Evolutionary conservation across 768 basidiomycete genomes (phyloP), one percentile per base, ranked within the genome.

Genomic region (Boletus reticuloceps): DNA sequence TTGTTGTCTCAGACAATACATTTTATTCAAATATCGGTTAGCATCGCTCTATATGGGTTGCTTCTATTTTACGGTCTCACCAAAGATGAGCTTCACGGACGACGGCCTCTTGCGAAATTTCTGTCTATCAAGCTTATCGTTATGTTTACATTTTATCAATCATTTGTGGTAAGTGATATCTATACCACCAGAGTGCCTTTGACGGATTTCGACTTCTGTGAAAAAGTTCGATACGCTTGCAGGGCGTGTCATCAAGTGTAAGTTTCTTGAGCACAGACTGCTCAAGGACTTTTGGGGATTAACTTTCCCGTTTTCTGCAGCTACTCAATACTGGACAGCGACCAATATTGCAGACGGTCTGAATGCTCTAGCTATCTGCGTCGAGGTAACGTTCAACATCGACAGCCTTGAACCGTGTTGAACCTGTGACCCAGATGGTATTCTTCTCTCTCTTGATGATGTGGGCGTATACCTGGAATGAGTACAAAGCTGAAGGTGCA

Each of bases 121-220:
- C 66, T 95, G 57, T 75, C 83, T 4, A 94, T 96, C 75, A 95
- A 95, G 70, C 73, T 90, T 31, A 88, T 92, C 46, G 88, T 93
- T 42, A 85, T 93, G 82, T 84, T 89, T 68, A 93, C 91, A 0
- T 94, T 91, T 70, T 96, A 94, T 69, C 94, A 94, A 64, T 77
- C 81, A 1, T 88, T 92, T 63, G 70, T 91, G 48, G 86, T 88
- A 63, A 51, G 85, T 73, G 25, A 5, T 49, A 3, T n/a, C 8
- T 20, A 7, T 45, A 11, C 17, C 10, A 12, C 29, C 17, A 17
- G 12, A 1, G 14, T 3, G 22, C 17, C 32, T 34, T 19, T 42
- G n/a, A 34, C 17, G 6, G 39, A 47, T 44, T 20, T 29, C 38
- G 14, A 10, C 41, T 37, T 57, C 1, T 54, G 47, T 47, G 17